A percentile compares a stretch with the other conserved stretches of the same genome.
phyloP scores from a whole-genome alignment of 495 filamentous ascomycete species.

The Penicillium atrosanguineum region DNA sequence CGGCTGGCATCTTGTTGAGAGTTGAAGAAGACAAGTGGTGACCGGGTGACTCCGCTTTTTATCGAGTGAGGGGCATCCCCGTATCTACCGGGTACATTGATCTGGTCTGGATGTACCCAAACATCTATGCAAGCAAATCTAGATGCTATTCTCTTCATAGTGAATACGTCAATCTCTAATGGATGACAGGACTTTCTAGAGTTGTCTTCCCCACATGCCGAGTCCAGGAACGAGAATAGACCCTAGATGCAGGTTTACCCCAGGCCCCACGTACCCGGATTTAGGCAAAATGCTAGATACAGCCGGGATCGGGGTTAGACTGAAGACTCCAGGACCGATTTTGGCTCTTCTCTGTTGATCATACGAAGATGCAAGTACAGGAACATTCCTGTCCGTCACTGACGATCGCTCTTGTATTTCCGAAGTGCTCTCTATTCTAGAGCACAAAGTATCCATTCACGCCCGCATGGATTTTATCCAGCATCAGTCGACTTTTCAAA shows the following conservation, averaged over 20 bases:
- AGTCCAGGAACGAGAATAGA: neutral
- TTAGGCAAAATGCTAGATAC: slow-evolving; percentile 14
- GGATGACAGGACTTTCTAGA: neutral
- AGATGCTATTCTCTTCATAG: neutral
- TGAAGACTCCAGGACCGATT: neutral
- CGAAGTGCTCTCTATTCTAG: neutral
- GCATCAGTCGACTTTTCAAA: neutral
- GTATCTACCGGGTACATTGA: neutral
- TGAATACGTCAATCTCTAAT: neutral
- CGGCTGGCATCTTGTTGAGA: slow-evolving; percentile 10
- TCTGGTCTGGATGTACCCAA: neutral
- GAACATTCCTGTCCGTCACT: neutral
- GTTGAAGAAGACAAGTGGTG: neutral
- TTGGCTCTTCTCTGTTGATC: neutral
- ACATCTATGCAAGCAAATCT: neutral
- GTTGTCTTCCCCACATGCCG: neutral
- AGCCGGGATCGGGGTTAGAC: slow-evolving; percentile 7
- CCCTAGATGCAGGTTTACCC: neutral
- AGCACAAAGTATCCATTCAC: neutral
- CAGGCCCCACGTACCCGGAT: neutral
- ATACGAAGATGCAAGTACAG: slow-evolving; percentile 5
- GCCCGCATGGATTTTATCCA: neutral
- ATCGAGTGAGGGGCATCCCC: neutral
- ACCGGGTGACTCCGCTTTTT: neutral
- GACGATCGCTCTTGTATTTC: neutral